Evolutionary conservation across 2,329 filamentous ascomycete species (phyloP), one percentile per base, ranked within the genome.

Genomic region (Nannizziopsis barbatae): DNA sequence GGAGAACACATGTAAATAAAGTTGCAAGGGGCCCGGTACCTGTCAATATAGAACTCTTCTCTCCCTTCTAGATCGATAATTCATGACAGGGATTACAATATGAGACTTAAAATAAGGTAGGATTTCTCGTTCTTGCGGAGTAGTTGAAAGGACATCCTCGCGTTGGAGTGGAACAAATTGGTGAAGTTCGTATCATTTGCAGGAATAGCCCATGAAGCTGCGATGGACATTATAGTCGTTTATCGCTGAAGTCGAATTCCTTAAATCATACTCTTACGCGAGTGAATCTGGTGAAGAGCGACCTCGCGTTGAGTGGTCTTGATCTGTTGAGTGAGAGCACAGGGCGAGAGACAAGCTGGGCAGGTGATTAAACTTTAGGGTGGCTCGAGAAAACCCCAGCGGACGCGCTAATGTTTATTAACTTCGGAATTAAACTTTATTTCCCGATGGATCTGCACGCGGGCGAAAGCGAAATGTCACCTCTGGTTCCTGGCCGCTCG

Each of bases 71-170:
- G 43, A 30, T 30, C 36, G 15, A 5, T 14, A 47, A 18, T 12
- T 15, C 6, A 17, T 32, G 11, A 37, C 35, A 31, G 45, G 45
- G 38, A 41, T 15, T 6, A 17, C 37, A 27, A 46, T 22, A 41
- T 42, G 45, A 47, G 15, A 22, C 22, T 37, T 17, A 18, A 12
- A 18, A 32, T 30, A 27, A 42, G 45, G 45, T 47, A 47, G 45
- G 45, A 47, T 47, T 47, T 27, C 15, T 37, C 30, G 38, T 27
- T 42, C 27, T 18, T 42, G 27, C 37, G 14, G 35, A 11, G 36
- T 33, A n/a, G 27, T 33, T 1, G 31, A 15, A 20, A 38, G 43
- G 43, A 17, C 38, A 45, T 39, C 43, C 12, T 31, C 44, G 44
- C 44, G 44, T 12, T n/a, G 22, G 14, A 46, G 44, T 40, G 36